phyloP scores from a whole-genome alignment of 129 eudicot species.

The Lactuca sativa region DNA sequence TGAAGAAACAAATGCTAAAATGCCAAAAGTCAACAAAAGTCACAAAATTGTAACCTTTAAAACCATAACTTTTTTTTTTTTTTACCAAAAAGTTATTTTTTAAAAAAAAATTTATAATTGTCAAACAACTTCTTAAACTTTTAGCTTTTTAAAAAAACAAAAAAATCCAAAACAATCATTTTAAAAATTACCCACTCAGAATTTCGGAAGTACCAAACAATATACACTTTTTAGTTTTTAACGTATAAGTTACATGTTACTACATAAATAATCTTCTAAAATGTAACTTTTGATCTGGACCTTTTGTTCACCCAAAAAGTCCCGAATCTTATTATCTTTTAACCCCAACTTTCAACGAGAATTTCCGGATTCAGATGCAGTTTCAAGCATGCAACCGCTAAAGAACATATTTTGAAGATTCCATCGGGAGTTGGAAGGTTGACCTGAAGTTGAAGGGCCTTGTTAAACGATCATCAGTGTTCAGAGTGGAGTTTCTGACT shows the following conservation, averaged over 20 bases:
- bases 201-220: not conserved
- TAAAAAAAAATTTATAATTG: no score
- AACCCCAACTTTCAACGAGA: not conserved
- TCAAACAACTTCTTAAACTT: no score
- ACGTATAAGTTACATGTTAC: not conserved
- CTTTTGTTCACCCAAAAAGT: no score
- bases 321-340: not conserved
- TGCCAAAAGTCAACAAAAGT: no score
- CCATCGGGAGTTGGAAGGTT: not conserved
- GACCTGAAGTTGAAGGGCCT: conserved; percentile 1
- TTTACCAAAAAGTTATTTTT: no score
- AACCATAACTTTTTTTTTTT: no score
- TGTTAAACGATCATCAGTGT: not conserved
- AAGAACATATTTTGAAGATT: conserved; percentile 5
- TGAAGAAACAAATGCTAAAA: no score
- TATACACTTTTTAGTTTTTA: not conserved
- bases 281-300: not conserved
- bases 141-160: no score
- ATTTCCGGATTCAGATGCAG: not conserved
- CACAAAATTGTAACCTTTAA: no score
- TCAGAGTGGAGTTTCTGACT: conserved; percentile 4
- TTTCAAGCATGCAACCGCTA: not conserved
- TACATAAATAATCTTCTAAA: not conserved
- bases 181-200: no score
- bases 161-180: no score